Evolutionary conservation across 805 yeast genomes (phyloP).

Genomic region (Wickerhamiella bombiphila): DNA sequence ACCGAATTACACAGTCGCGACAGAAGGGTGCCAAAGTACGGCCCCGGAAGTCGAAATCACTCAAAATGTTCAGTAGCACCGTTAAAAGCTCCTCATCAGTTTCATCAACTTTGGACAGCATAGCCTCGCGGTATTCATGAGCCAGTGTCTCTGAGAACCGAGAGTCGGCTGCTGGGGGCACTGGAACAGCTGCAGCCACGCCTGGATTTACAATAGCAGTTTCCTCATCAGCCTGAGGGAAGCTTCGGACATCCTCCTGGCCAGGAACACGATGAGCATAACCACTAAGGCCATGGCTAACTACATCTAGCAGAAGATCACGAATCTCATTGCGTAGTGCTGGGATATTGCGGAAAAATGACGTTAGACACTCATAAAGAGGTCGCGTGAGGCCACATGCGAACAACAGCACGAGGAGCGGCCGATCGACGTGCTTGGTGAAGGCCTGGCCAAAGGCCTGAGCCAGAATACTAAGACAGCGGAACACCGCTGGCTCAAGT

Average conservation of each 20-base stretch:
- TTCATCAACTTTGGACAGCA: constrained; percentile 41
- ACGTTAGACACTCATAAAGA: constrained; percentile 59
- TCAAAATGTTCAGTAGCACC: constrained; percentile 66
- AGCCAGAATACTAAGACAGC: constrained; percentile 76
- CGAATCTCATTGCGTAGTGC: constrained; percentile 63
- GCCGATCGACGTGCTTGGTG: constrained; percentile 74
- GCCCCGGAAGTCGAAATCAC: constrained; percentile 57
- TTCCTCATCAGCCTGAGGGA: constrained; percentile 7
- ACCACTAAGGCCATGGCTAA: constrained; percentile 70
- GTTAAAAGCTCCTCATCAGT: constrained; percentile 42
- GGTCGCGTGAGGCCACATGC: constrained; percentile 73
- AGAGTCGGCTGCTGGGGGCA: background rate
- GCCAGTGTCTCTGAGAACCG: constrained; percentile 31
- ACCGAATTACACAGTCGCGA: constrained; percentile 65
- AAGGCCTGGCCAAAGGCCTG: constrained; percentile 85
- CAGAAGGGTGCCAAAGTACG: constrained; percentile 79
- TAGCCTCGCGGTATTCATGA: constrained; percentile 57
- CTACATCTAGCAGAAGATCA: constrained; percentile 50
- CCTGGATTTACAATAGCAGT: background rate
- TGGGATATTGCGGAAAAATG: constrained; percentile 59
- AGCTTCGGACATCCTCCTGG: too few relatives aligned
- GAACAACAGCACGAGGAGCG: constrained; percentile 62
- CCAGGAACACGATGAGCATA: constrained; percentile 74
- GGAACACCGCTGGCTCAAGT: constrained; percentile 72
- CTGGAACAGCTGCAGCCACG: constrained; percentile 1